Evolutionary conservation across 805 yeast species (phyloP).

Genomic region (Spathaspora hagerdaliae): DNA sequence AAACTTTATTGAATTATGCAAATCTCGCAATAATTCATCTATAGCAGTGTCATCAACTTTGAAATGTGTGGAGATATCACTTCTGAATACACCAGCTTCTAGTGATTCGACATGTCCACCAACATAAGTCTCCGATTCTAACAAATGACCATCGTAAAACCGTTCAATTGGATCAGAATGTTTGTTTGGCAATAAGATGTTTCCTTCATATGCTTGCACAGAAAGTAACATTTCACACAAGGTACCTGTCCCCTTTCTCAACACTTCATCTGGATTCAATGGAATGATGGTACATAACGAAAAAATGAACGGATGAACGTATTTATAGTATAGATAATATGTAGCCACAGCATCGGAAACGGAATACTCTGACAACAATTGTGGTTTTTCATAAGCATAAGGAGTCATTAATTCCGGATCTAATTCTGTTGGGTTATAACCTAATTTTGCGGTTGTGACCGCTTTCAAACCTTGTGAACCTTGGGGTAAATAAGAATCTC

Average conservation of each 20-base stretch:
- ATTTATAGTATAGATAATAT: conserved; percentile 90
- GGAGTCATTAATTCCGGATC: conserved; percentile 99
- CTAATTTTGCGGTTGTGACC: conserved; percentile 91
- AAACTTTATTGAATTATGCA: conserved; percentile 75
- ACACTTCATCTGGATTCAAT: conserved; percentile 90
- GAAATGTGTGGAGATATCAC: conserved; percentile 76
- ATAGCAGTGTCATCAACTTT: conserved; percentile 76
- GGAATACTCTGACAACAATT: conserved; percentile 88
- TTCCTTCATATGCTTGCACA: conserved; percentile 87
- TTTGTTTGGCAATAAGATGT: conserved; percentile 85
- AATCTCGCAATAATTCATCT: conserved; percentile 70
- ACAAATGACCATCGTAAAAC: conserved; percentile 88
- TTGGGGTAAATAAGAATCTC: conserved; percentile 96
- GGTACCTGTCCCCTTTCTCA: conserved; percentile 97
- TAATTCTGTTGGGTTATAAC: conserved; percentile 92
- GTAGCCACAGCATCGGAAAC: conserved; percentile 99
- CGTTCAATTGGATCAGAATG: conserved; percentile 92
- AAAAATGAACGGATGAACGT: conserved; percentile 94
- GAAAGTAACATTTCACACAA: conserved; percentile 94
- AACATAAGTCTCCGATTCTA: conserved; percentile 95
- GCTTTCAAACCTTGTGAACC: conserved; percentile 98
- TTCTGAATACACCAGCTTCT: conserved; percentile 96
- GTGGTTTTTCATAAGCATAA: conserved; percentile 92
- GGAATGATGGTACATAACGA: conserved; percentile 96
- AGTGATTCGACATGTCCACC: conserved; percentile 98